Evolutionary conservation across 2,329 filamentous ascomycete genomes (phyloP).

Genomic region (Talaromyces piceae): DNA sequence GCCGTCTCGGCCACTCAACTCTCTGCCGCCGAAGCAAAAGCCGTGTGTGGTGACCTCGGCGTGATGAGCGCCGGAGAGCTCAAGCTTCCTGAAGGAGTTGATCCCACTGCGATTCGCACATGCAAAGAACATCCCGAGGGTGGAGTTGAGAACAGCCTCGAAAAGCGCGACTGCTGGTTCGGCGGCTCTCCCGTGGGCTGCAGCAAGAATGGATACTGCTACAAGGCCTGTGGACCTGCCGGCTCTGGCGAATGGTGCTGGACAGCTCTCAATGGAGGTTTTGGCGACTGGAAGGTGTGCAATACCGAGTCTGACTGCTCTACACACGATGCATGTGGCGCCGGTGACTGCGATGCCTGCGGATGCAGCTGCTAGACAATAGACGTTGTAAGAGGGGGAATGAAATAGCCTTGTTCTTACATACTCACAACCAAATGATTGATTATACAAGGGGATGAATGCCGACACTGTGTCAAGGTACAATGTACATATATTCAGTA

Average conservation of each 20-base stretch:
- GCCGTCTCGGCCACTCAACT: neutral
- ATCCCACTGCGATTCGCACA: neutral
- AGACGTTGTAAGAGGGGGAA: too few relatives aligned
- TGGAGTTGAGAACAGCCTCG: neutral
- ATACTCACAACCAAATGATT: too few relatives aligned
- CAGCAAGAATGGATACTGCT: slow-evolving; percentile 3
- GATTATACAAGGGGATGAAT: too few relatives aligned
- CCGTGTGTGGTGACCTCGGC: neutral
- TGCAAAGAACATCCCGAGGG: neutral
- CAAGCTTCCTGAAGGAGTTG: neutral
- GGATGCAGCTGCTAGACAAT: neutral
- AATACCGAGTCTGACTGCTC: neutral
- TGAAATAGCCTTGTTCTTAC: too few relatives aligned
- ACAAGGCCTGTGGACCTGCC: neutral
- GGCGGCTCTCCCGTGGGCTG: neutral
- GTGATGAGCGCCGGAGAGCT: neutral
- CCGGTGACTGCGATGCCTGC: neutral
- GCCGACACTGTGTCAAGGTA: too few relatives aligned
- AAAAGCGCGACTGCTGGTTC: neutral
- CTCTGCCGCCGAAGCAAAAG: neutral
- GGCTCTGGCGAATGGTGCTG: slow-evolving; percentile 2
- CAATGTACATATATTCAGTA: too few relatives aligned
- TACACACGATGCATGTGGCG: neutral
- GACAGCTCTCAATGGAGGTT: neutral
- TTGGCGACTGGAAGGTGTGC: neutral